Percentiles rank a stretch among this genome's conserved stretches.
Conservation (phyloP, 208 protist genomes). For the Leishmania tarentolae region DNA sequence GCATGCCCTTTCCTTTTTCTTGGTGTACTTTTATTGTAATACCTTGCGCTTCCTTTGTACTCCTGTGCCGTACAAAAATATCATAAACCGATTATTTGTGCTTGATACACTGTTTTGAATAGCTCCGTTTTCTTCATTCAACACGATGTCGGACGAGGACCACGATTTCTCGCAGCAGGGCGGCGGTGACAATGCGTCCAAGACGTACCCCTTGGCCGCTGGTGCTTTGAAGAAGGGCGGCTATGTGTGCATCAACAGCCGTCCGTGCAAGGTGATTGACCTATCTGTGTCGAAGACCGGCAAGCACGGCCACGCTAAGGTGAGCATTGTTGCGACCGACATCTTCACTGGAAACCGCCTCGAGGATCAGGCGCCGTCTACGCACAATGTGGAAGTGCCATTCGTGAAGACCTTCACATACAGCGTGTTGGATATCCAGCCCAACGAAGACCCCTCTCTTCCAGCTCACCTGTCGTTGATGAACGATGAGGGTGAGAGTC, state of each 20-base stretch:
- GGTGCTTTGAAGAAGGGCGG: slow-evolving; percentile 85
- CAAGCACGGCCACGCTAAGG: slow-evolving; percentile 99
- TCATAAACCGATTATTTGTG: not conserved
- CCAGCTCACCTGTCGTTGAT: slow-evolving; percentile 89
- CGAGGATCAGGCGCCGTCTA: slow-evolving; percentile 97
- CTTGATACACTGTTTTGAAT: not conserved
- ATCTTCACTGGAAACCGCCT: slow-evolving; percentile 99
- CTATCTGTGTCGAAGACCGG: slow-evolving; percentile 98
- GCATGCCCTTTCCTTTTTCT: not conserved
- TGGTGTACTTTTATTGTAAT: not conserved
- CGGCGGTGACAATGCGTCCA: slow-evolving; percentile 67
- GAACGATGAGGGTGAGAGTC: slow-evolving; percentile 92
- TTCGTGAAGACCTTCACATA: slow-evolving; percentile 95
- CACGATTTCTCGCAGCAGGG: slow-evolving; percentile 75
- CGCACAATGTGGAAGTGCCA: slow-evolving; percentile 97
- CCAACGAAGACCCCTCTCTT: slow-evolving; percentile 83
- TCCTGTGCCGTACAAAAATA: not conserved
- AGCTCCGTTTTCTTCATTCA: not conserved
- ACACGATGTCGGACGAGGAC: slow-evolving; percentile 60
- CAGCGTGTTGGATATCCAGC: slow-evolving; percentile 93
- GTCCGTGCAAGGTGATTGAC: slow-evolving; percentile 98
- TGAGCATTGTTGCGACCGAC: slow-evolving; percentile 96
- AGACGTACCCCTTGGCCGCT: slow-evolving; percentile 85
- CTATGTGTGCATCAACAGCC: slow-evolving; percentile 88
- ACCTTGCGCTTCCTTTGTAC: not conserved